phyloP scores from a whole-genome alignment of 768 basidiomycete genomes.

The Boletellus emodensis region DNA sequence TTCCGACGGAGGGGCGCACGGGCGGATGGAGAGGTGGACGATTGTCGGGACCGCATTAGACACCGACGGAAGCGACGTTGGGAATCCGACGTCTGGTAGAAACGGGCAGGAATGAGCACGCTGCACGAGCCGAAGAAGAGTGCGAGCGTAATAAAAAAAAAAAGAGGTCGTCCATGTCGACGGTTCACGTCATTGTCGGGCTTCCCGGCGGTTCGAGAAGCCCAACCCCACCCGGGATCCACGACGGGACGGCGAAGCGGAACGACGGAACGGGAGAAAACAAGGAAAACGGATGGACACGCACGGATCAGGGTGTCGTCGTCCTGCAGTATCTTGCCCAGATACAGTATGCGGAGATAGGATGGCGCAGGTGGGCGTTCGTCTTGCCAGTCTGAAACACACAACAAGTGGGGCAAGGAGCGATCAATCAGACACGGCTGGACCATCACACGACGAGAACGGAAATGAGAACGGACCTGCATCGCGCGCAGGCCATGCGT shows the following conservation, averaged over 20 bases:
- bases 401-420: too few species aligned
- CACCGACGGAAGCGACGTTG: constrained; percentile 27
- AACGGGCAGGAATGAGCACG: constrained; percentile 6
- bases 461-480: constrained; percentile 40
- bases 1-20: constrained; percentile 48
- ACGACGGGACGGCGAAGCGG: neutral
- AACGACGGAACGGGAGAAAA: neutral
- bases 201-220: neutral
- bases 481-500: constrained; percentile 58
- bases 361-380: constrained; percentile 75
- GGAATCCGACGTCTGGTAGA: constrained; percentile 30
- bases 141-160: neutral
- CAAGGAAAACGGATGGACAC: constrained; percentile 19
- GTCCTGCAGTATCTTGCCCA: constrained; percentile 80
- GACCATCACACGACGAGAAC: constrained; percentile 12
- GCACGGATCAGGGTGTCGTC: constrained; percentile 70
- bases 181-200: neutral
- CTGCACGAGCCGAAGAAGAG: neutral
- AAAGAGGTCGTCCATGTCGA: neutral
- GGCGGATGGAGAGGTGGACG: constrained; percentile 70
- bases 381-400: constrained; percentile 63
- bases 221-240: neutral
- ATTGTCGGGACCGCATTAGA: constrained; percentile 48
- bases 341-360: constrained; percentile 69
- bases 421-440: constrained; percentile 7